A percentile compares a stretch with the other conserved stretches of the same genome.
These are phyloP conservation scores for Salvia hispanica DNA, from an alignment of 257 asterid species.

Conservation along the genomic window DNA sequence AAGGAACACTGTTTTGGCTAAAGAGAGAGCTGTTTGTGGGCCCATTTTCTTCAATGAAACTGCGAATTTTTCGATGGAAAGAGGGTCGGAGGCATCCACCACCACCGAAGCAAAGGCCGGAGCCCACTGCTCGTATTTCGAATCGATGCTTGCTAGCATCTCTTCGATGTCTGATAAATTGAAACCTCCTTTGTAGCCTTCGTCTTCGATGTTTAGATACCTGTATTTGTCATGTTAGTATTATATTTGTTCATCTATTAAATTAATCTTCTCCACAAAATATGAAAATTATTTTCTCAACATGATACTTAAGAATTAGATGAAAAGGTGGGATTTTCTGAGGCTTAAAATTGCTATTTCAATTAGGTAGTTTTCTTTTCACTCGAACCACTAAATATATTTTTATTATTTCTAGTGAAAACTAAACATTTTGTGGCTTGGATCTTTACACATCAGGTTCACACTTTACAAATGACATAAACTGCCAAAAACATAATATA, in stretches of 20 bases:
- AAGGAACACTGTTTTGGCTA: constrained; percentile 67
- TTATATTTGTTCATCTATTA: no score
- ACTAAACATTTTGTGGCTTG: no score
- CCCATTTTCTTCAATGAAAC: constrained; percentile 59
- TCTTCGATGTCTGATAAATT: constrained; percentile 49
- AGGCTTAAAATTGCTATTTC: no score
- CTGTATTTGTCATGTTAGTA: constrained; percentile 34
- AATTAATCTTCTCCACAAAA: no score
- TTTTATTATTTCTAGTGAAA: not conserved
- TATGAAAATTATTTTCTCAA: no score
- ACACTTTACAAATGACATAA: no score
- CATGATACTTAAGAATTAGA: no score
- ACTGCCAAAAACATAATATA: no score
- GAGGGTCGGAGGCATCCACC: constrained; percentile 58
- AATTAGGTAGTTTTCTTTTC: not conserved
- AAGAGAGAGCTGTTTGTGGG: constrained; percentile 46
- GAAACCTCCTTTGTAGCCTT: constrained; percentile 79
- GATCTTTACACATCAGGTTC: not conserved
- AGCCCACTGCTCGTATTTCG: constrained; percentile 68
- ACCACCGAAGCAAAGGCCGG: constrained; percentile 49
- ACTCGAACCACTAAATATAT: not conserved
- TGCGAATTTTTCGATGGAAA: constrained; percentile 43
- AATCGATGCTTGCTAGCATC: constrained; percentile 51
- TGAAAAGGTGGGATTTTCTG: no score
- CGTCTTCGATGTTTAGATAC: constrained; percentile 41